Conservation (phyloP, 2,329 filamentous ascomycete genomes). For the Colletotrichum sp. region DNA sequence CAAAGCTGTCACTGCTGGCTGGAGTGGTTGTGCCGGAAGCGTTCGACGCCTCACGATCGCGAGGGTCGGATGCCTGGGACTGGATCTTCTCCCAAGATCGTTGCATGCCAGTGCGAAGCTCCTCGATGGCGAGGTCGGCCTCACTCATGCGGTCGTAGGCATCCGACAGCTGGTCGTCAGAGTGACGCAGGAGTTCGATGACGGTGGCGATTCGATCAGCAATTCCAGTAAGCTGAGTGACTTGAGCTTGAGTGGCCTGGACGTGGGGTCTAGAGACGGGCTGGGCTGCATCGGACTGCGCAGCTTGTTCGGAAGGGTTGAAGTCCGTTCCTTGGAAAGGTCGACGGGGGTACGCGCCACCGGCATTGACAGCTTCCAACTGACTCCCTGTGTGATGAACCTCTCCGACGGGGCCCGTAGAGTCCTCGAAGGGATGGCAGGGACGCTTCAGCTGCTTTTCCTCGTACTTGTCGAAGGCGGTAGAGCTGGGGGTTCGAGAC, state of each 20-base stretch:
- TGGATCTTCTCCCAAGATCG: not conserved
- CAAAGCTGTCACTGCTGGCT: not conserved
- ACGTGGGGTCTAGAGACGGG: not conserved
- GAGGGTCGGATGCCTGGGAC: not conserved
- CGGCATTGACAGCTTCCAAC: not conserved
- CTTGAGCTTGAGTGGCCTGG: not conserved
- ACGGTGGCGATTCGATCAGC: not conserved
- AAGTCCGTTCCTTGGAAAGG: not conserved
- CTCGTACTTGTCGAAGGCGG: not conserved
- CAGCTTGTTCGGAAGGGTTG: not conserved
- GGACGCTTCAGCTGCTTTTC: not conserved
- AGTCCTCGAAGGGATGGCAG: not conserved
- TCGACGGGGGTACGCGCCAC: not conserved
- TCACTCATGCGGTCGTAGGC: not conserved
- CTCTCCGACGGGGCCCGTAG: not conserved
- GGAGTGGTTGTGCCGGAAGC: not conserved
- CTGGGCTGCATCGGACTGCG: not conserved
- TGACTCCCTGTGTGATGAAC: not conserved
- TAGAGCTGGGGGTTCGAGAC: not conserved
- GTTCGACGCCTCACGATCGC: not conserved
- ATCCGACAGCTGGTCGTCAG: not conserved
- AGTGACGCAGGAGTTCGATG: not conserved
- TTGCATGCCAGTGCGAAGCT: not conserved
- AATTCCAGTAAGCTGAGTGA: not conserved
- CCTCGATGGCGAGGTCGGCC: not conserved